Evolutionary conservation across 805 yeast species (phyloP).

Genomic region (Candida insectorum): DNA sequence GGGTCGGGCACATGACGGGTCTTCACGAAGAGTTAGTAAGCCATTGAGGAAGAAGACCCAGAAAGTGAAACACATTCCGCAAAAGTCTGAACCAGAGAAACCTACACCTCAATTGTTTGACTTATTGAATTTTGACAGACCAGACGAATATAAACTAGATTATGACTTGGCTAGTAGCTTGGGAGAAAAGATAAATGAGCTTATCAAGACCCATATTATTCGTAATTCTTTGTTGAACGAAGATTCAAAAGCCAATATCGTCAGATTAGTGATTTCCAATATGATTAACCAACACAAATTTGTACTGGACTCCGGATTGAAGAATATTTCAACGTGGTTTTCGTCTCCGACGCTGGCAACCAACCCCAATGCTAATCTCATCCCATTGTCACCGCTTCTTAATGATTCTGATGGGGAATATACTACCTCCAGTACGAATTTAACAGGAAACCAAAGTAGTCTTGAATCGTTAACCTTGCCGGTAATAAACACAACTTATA

Average conservation of each 20-base stretch:
- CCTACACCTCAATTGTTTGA: constrained; percentile 1
- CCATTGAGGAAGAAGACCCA: too few species aligned
- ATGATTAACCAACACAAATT: constrained; percentile 7
- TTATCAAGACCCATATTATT: constrained; percentile 6
- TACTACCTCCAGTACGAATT: constrained; percentile 5
- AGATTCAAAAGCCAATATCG: constrained; percentile 7
- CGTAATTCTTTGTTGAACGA: constrained; percentile 6
- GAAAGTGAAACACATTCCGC: too few species aligned
- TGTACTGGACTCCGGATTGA: background rate
- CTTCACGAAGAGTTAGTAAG: too few species aligned
- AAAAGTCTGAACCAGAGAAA: background rate
- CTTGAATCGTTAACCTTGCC: constrained; percentile 11
- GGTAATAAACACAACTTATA: constrained; percentile 6
- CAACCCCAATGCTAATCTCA: constrained; percentile 14
- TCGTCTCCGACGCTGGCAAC: constrained; percentile 7
- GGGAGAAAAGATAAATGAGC: constrained; percentile 6
- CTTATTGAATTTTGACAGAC: background rate
- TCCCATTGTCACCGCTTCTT: constrained; percentile 27
- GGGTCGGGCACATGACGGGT: background rate
- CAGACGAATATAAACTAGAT: constrained; percentile 7
- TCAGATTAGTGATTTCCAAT: constrained; percentile 5
- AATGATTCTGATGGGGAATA: constrained; percentile 24
- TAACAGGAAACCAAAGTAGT: constrained; percentile 2
- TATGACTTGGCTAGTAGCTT: constrained; percentile 5
- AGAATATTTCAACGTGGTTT: constrained; percentile 7